Base-by-base conservation (phyloP, 2,329 filamentous ascomycete species). In the Venturia asperata region DNA sequence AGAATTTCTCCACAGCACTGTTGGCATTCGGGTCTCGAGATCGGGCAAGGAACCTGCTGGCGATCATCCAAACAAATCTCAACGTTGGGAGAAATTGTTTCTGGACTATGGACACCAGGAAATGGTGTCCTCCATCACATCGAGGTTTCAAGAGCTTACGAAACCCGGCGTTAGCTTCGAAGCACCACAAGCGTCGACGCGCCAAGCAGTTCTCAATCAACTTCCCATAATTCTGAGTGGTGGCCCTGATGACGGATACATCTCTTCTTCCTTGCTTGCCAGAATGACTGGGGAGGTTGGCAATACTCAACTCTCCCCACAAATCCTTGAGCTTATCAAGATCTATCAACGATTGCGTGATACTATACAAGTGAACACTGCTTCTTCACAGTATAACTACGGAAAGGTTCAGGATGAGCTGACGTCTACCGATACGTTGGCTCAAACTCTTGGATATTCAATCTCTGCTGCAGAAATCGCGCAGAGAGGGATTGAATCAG, bases 401-500 rank as follows among this genome's bases (percentile, higher is more conserved):
- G 74, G 74, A 1, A 72, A 17, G 76, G 75, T 4, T 71, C 76
- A 6, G 71, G 80, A 83, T 55, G 82, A 84, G 56, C 70, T 82
- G 66, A 78, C 80, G 1, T 74, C 81, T 66, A 79, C 79, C 66
- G 86, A 89, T 70, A 82, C 83, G 1, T 75, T 92, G 13, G 83
- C 86, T 17, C 81, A 82, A 66, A 80, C 86, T 1, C 85, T 97
- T 17, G 93, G 91, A 1, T 91, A 87, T 73, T 93, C 92, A 0
- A 92, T 99, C 66, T 88, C 92, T 10, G 87, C 92, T 0, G 87
- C 90, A 4, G 94, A 99, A 77, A 96, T 97, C 69, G 88, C 92
- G 68, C 92, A 97, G 74, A 88, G 94, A 70, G 94, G 94, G 7
- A 81, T 91, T 3, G 89, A 91, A 70, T 86, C 87, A 27, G 85